Base-by-base conservation (phyloP, 2,329 filamentous ascomycete genomes). In the Fusarium hainanense region DNA sequence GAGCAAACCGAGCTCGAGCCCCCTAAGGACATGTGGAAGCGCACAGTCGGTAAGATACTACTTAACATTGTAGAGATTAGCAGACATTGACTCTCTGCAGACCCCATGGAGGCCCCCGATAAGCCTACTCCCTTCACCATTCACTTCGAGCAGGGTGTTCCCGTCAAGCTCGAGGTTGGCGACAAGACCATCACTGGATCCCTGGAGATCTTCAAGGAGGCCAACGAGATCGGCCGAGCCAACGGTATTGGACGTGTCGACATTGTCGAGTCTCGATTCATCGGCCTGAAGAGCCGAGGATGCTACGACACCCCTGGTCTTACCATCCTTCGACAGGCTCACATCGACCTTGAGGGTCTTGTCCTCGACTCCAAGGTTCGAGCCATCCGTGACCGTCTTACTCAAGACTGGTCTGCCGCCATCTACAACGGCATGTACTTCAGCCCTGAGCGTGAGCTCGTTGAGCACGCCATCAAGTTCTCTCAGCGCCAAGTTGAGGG, bases 11-110 rank as follows among this genome's bases (percentile, higher is more conserved):
- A 84, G 70, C 79, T 84, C 62, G 86, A 87, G 63, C 85, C 90
- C 42, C 90, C 90, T 18, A 83, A 87, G 72, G 88, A 92, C 73
- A 89, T 93, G 86, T 93, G 91, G 91, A 93, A 85, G 74, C 81
- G 87, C 75, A 87, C 85, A 25, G 74, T 79, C 46, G 58, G 58
- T 61, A 52, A 60, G 55, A 7, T 3, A 10, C 2, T 3, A 4
- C 18, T 40, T 0, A 4, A 3, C 10, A 18, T 6, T 13, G 2
- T 18, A 4, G 20, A 12, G 14, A 21, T 10, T 6, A 28, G 3
- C 14, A 23, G 42, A 10, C 6, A n/a, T 32, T 63, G 14, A 63
- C 14, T 20, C 23, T n/a, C 16, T 9, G 0, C 1, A 62, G 87
- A 89, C 72, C 90, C 90, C 18, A 80, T 85, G 61, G 83, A 87